Evolutionary conservation across 139 green algal species (phyloP), one percentile per base, ranked within the genome.

Genomic region (Chlorella sorokiniana): DNA sequence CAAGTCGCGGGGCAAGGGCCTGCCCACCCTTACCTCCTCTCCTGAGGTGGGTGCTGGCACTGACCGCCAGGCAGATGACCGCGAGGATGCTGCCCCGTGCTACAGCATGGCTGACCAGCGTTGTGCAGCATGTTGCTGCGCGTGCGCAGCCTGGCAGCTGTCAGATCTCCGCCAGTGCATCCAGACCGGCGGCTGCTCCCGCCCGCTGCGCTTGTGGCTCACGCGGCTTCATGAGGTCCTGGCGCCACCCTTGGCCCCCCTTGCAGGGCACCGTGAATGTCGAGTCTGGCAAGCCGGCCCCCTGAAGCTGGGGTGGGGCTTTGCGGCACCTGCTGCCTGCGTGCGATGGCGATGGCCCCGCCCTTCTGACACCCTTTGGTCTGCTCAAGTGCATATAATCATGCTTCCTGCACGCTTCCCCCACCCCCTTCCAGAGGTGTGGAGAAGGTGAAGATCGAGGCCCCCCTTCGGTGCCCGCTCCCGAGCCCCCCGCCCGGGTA

Each of bases 361-460:
- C n/a, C n/a, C n/a, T n/a, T n/a, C n/a, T n/a, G n/a, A n/a, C n/a
- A n/a, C n/a, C n/a, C n/a, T n/a, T n/a, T n/a, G n/a, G n/a, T 11
- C 52, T 22, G 22, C 3, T 3, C 7, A 22, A 62, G 6, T 35
- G 16, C 23, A 5, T 33, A 4, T 35, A 20, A 5, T 33, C 56
- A 3, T 64, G 56, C 25, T 62, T 62, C 4, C 54, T 62, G 4
- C 11, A 7, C 29, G 14, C 54, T 20, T 29, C 4, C 54, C 35
- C 64, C 52, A 10, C 40, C 9, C 23, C 18, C n/a, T 8, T 67
- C 45, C 71, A 78, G 71, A 22, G 71, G 48, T 8, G 56, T 68
- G 40, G 54, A 70, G 54, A 69, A 80, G 74, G 74, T 80, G 11
- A 56, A 38, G 54, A 29, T 70, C 0, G 74, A 80, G 38, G 29